Conservation (phyloP, 345 rosid genomes). For the Camelina sativa region DNA sequence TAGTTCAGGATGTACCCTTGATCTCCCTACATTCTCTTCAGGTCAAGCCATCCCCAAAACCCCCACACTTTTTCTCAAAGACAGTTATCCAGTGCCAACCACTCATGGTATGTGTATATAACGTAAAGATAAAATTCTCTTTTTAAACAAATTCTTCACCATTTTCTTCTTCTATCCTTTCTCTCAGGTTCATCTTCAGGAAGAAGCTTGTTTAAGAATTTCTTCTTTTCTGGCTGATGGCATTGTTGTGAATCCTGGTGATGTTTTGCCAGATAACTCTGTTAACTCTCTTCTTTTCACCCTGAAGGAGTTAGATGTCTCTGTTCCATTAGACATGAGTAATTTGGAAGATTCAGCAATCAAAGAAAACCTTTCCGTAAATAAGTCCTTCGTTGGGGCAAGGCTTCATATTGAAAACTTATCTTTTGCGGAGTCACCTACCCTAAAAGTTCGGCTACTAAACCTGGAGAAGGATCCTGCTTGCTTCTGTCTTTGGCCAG, state of each 20-base stretch:
- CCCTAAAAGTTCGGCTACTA: slow-evolving; percentile 67
- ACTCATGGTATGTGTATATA: slow-evolving; percentile 65
- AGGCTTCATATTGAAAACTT: slow-evolving; percentile 84
- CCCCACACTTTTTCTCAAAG: slow-evolving; percentile 80
- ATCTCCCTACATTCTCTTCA: slow-evolving; percentile 84
- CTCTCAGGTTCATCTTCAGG: slow-evolving; percentile 87
- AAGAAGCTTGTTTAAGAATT: slow-evolving; percentile 96
- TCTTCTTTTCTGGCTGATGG: slow-evolving; percentile 96
- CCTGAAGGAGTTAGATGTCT: slow-evolving; percentile 77
- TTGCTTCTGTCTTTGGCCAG: slow-evolving; percentile 89
- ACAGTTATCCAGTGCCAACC: slow-evolving; percentile 92
- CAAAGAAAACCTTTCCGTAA: slow-evolving; percentile 41
- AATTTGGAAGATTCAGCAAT: slow-evolving; percentile 48
- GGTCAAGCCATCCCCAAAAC: slow-evolving; percentile 87
- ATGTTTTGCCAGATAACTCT: slow-evolving; percentile 74
- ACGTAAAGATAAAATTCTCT: neutral
- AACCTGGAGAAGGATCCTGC: slow-evolving; percentile 97
- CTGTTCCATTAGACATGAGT: slow-evolving; percentile 70
- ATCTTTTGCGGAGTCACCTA: slow-evolving; percentile 86
- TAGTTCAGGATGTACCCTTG: slow-evolving; percentile 66
- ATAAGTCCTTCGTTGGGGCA: slow-evolving; percentile 78
- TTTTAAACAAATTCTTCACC: neutral
- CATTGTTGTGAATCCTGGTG: slow-evolving; percentile 81
- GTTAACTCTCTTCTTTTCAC: slow-evolving; percentile 66
- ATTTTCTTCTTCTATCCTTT: slow-evolving; percentile 35